Base-by-base conservation (phyloP, 164 flowering plant genomes). In the Kalanchoe fedtschenkoi region DNA sequence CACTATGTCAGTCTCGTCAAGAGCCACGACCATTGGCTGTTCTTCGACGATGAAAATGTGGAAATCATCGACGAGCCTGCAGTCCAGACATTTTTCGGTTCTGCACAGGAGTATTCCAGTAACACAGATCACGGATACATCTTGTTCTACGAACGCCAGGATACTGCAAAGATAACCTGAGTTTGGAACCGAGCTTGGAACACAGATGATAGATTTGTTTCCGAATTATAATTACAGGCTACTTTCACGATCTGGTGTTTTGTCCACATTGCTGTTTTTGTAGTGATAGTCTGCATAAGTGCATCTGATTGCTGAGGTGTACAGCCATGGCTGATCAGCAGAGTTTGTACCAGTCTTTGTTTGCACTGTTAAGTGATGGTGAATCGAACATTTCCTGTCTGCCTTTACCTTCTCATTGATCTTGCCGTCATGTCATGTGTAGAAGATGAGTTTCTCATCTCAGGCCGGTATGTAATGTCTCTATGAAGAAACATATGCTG, bases 1-100 rank as follows among this genome's bases (percentile, higher is more conserved):
- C 99, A 95, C 66, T 95, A 91, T 61, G 91, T 95, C 9, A 84
- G 99, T 70, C 93, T 91, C 6, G 99, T 95, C 75, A 91, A 95
- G 73, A 95, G 99, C 75, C 99, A 95, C 68, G 88, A 89, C 76
- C 99, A 91, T 74, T 95, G 99, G 99, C 64, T 95, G 61, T 91
- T 89, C 70, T 95, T 95, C 60, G 99, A 95, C 43, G 99, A 95
- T 46, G 99, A 95, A 70, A 95, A 89, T 63, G 99, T 89, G 61
- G 99, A 95, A 83, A 91, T 95, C 78, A 85, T 95, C 19, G 99
- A 95, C 30, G 99, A 95, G 74, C 87, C 97, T 35, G 96, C 88
- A 0, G 93, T 95, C 63, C 99, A 95, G 71, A 89, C 99, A 35
- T 91, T 91, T 76, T 95, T 95, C 56, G 99, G 99, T 16, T 95